These are phyloP conservation scores for Brassica rapa DNA, from an alignment of 345 rosid genomes.

Conservation along the genomic window DNA sequence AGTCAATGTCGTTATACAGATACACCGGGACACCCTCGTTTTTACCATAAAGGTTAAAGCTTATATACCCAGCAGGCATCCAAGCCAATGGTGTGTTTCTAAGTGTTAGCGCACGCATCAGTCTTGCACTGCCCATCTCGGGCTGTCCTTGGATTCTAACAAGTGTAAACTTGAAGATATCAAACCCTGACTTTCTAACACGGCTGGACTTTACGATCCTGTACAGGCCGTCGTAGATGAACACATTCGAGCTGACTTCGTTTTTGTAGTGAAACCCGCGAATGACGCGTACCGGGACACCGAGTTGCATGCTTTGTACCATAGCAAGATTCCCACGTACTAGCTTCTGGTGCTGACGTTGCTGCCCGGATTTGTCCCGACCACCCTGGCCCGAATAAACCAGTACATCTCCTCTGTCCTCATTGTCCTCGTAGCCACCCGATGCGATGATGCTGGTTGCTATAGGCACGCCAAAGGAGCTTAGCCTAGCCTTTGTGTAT, in stretches of 20 bases:
- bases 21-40: constrained; percentile 63
- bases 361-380: constrained; percentile 65
- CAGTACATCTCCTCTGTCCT: constrained; percentile 63
- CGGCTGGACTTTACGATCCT: constrained; percentile 66
- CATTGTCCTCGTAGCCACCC: constrained; percentile 85
- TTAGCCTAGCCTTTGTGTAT: constrained; percentile 51
- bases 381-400: constrained; percentile 86
- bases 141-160: constrained; percentile 77
- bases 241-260: constrained; percentile 50
- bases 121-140: constrained; percentile 65
- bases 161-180: constrained; percentile 68
- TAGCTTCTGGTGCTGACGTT: constrained; percentile 68
- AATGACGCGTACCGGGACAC: constrained; percentile 70
- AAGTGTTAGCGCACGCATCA: constrained; percentile 63
- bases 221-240: constrained; percentile 87
- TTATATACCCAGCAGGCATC: constrained; percentile 69
- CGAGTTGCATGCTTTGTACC: constrained; percentile 76
- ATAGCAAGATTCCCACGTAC: constrained; percentile 83
- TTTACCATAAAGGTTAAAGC: constrained; percentile 59
- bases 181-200: constrained; percentile 75
- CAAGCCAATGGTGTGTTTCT: constrained; percentile 48
- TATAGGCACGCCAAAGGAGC: constrained; percentile 71
- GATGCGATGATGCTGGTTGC: constrained; percentile 82
- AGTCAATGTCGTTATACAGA: constrained; percentile 77
- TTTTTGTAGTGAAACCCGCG: constrained; percentile 66